Percentiles rank a stretch among this genome's conserved stretches.
phyloP scores from a whole-genome alignment of 1,284 basidiomycete species.

The Heterobasidion parviporum region DNA sequence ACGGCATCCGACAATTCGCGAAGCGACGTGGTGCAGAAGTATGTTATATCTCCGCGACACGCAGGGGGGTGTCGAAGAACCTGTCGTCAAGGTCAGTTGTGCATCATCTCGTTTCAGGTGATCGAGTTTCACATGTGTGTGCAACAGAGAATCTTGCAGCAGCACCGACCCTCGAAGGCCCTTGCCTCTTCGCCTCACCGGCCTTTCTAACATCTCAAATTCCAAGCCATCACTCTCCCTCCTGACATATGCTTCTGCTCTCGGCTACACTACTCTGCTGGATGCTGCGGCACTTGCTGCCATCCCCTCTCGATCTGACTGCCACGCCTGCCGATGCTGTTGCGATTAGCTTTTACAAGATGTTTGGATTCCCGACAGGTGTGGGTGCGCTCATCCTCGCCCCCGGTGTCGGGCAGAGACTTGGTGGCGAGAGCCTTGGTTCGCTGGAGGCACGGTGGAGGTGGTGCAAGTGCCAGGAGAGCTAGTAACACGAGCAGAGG shows the following conservation, averaged over 20 bases:
- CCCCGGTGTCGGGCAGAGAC: conserved; percentile 73
- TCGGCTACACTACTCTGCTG: conserved; percentile 67
- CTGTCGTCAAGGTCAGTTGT: conserved; percentile 47
- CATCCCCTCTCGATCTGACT: conserved; percentile 55
- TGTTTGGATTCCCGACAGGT: conserved; percentile 84
- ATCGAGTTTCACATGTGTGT: conserved; percentile 32
- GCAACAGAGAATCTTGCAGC: conserved; percentile 22
- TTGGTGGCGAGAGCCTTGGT: conserved; percentile 70
- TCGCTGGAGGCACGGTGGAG: conserved; percentile 75
- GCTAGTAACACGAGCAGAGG: conserved; percentile 51
- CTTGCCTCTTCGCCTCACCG: conserved; percentile 64
- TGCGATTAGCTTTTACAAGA: conserved; percentile 82
- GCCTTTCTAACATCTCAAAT: conserved; percentile 76
- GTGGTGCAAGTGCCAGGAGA: conserved; percentile 73
- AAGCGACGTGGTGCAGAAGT: conserved; percentile 43
- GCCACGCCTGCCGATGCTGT: conserved; percentile 70
- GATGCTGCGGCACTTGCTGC: conserved; percentile 77
- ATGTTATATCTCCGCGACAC: conserved; percentile 55
- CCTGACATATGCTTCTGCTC: conserved; percentile 49
- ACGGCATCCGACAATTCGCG: conserved; percentile 73
- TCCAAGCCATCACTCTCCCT: conserved; percentile 33
- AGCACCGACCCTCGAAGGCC: conserved; percentile 30
- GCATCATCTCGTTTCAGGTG: background rate
- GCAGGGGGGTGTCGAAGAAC: conserved; percentile 52
- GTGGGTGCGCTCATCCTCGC: conserved; percentile 78